Evolutionary conservation across 2,329 filamentous ascomycete genomes (phyloP), one percentile per base, ranked within the genome.

Genomic region (Fusarium graminum): DNA sequence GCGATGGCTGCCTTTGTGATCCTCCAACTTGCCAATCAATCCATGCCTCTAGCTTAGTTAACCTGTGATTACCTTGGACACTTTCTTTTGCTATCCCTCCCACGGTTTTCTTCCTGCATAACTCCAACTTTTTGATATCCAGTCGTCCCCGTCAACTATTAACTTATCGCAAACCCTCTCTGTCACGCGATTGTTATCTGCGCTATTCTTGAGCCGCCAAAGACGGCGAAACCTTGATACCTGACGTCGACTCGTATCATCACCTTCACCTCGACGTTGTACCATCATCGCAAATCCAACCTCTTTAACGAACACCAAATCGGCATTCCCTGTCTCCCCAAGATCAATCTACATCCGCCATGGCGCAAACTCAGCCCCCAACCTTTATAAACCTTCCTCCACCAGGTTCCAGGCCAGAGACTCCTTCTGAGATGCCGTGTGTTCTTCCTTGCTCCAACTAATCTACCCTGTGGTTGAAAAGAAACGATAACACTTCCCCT

Each of bases 371-470:
- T 69, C 76, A 76, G 51, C 79, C 79, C 68, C 90, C 90, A 22
- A 94, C 90, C 60, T 80, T 94, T 65, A 94, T 94, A 83, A 93
- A 94, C 76, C 86, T 97, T 61, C 93, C 93, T 42, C 92, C 92
- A 63, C 90, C 92, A 57, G 88, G 90, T 19, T 94, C 92, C 34
- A 91, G 92, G 65, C 90, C 92, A 53, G 91, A 92, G 67, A 97
- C 93, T 22, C 94, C 93, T 30, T 94, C 91, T 52, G 94, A 97
- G 74, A 90, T 92, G 80, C 94, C 94, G 92, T 97, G 85, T 82
- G 91, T 84, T 51, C 47, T 49, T 68, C 63, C 65, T 47, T 43
- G 49, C 40, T 68, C 55, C 40, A 44, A 28, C 36, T 44, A 30
- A 45, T 16, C 26, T 52, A 28, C 38, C 30, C 34, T 40, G n/a